phyloP scores from a whole-genome alignment of 345 rosid species.

The Excoecaria cochinchinensis region DNA sequence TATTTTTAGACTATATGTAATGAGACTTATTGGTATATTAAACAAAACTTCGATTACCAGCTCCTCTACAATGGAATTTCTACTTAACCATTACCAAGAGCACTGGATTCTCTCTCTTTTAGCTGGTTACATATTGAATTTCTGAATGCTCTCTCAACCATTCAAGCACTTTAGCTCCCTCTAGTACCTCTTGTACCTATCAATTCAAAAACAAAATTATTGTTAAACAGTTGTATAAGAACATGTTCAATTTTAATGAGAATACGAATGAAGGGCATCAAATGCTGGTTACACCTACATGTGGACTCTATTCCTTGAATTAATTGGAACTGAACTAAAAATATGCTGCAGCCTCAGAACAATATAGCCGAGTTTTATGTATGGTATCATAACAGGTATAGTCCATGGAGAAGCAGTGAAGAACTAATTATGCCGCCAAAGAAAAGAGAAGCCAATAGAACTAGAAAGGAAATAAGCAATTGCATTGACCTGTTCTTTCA shows the following conservation, averaged over 20 bases:
- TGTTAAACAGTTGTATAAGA: not conserved
- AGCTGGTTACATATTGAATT: conserved; percentile 60
- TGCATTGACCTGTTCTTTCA: conserved; percentile 71
- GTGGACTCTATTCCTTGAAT: too few species aligned
- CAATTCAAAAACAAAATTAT: not conserved
- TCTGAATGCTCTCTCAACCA: conserved; percentile 84
- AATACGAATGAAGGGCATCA: too few species aligned
- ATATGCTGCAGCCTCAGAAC: too few species aligned
- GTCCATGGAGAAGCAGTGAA: too few species aligned
- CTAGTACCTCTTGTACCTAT: conserved; percentile 86
- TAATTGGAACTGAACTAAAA: too few species aligned
- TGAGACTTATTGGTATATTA: not conserved
- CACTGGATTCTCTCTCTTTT: conserved; percentile 15
- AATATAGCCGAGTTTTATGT: too few species aligned
- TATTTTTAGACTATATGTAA: too few species aligned
- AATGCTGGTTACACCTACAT: too few species aligned
- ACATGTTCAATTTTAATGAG: not conserved
- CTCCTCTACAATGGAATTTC: conserved; percentile 9
- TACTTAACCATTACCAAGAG: not conserved
- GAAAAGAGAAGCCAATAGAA: too few species aligned
- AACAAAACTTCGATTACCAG: not conserved
- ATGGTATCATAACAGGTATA: too few species aligned
- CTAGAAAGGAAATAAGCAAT: not conserved
- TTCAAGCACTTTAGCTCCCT: conserved; percentile 95
- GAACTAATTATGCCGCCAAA: too few species aligned